Base-by-base conservation (phyloP, 2,329 filamentous ascomycete species). In the Alternaria infectoria region DNA sequence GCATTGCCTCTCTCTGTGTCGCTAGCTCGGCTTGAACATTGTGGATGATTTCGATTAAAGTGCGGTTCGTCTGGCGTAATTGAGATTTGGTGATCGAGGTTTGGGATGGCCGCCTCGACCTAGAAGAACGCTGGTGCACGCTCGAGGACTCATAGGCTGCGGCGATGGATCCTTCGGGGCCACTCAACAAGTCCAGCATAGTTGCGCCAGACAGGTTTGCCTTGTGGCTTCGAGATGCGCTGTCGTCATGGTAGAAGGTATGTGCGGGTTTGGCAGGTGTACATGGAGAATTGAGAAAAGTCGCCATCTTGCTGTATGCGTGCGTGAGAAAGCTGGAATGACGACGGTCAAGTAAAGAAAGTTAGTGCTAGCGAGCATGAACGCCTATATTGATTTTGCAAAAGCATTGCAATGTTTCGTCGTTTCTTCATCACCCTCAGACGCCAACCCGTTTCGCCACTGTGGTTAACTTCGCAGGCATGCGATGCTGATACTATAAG, bases 21-120 rank as follows among this genome's bases (percentile, higher is more conserved):
- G 68, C 62, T 6, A 78, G 70, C 57, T 77, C 75, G 2, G 49
- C 59, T 45, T 77, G 73, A 9, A 77, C 71, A 28, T 67, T 73
- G 43, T 75, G 72, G 3, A 78, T 63, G 66, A 75, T 77, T 23
- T 73, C 72, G 13, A 74, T 61, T 10, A 77, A 57, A n/a, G 69
- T 57, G 6, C 69, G 60, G 32, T 77, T 77, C 10, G 70, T 71
- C 13, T 73, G 66, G 15, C 70, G 68, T 2, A 77, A 64, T 19
- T 69, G 62, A 6, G 72, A 70, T 45, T 76, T 75, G 10, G 70
- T 77, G 1, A 72, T 74, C 4, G 74, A 73, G 5, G 62, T 44
- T 19, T 66, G 62, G 2, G 74, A 77, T 13, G 64, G 65, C 4
- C 71, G 68, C 12, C 69, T 73, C 9, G 74, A 72, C 52, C 45